These are phyloP conservation scores for Dissophora globulifera DNA, from an alignment of 192 early-diverging fungal species.

Conservation along the genomic window DNA sequence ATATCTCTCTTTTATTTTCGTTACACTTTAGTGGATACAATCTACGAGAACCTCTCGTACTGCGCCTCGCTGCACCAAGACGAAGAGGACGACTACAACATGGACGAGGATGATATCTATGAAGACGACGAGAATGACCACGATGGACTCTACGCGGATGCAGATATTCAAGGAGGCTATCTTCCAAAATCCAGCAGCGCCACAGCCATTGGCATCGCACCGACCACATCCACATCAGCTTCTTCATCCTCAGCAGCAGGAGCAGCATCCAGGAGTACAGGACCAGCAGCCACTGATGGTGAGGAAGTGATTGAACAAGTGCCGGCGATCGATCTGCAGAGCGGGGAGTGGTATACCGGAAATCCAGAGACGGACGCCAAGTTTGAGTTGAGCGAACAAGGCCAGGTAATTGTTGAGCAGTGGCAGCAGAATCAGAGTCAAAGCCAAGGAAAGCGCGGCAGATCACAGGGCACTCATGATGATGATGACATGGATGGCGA, in stretches of 20 bases:
- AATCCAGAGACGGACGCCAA: slow-evolving; percentile 41
- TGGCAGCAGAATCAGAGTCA: slow-evolving; percentile 23
- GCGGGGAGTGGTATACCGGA: slow-evolving; percentile 48
- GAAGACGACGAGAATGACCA: slow-evolving; percentile 40
- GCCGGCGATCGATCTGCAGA: slow-evolving; percentile 39
- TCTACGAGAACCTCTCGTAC: slow-evolving; percentile 72
- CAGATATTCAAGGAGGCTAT: slow-evolving; percentile 50
- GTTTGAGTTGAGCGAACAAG: slow-evolving; percentile 49
- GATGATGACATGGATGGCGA: slow-evolving; percentile 15
- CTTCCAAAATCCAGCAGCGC: slow-evolving; percentile 33
- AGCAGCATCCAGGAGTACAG: background rate
- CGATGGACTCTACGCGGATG: slow-evolving; percentile 41
- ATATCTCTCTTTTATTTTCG: background rate
- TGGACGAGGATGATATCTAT: slow-evolving; percentile 38
- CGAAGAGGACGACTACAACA: slow-evolving; percentile 55
- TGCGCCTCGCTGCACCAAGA: slow-evolving; percentile 80
- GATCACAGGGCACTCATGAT: background rate
- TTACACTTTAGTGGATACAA: slow-evolving; percentile 65
- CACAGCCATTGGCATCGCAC: slow-evolving; percentile 25
- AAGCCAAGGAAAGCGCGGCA: slow-evolving; percentile 12
- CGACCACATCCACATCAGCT: slow-evolving; percentile 2
- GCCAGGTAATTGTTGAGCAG: slow-evolving; percentile 47
- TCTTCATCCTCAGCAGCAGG: slow-evolving; percentile 4
- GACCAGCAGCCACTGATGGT: background rate
- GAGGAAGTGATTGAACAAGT: slow-evolving; percentile 15